Evolutionary conservation across 345 rosid species (phyloP).

Genomic region (Melastoma malabathricum): DNA sequence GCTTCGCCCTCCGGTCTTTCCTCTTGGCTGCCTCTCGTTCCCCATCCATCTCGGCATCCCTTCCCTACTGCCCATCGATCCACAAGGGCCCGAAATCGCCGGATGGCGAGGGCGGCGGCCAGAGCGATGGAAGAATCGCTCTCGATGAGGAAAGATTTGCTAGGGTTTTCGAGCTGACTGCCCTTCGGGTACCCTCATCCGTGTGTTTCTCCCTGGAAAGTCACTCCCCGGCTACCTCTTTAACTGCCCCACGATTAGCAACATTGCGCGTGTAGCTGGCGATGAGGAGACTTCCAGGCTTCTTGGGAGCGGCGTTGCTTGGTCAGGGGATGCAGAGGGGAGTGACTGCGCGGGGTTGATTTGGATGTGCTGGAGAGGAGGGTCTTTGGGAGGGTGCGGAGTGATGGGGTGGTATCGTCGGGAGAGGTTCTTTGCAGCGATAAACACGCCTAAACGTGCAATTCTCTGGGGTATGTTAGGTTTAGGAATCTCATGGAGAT

Average conservation of each 20-base stretch:
- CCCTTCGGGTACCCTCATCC: conserved; percentile 56
- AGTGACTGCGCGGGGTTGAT: background rate
- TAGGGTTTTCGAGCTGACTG: conserved; percentile 43
- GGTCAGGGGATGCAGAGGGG: conserved; percentile 10
- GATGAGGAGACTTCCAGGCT: conserved; percentile 35
- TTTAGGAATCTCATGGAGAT: conserved; percentile 76
- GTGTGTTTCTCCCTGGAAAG: conserved; percentile 53
- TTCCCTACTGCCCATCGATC: conserved; percentile 72
- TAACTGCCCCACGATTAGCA: conserved; percentile 70
- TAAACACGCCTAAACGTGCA: conserved; percentile 43
- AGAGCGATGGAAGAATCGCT: conserved; percentile 4
- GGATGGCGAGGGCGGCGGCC: conserved; percentile 11
- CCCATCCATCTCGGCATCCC: background rate
- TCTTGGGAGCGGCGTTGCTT: conserved; percentile 10
- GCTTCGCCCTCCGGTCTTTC: conserved; percentile 18
- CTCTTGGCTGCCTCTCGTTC: background rate
- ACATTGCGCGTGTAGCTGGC: conserved; percentile 67
- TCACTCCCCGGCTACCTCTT: conserved; percentile 75
- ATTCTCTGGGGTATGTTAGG: conserved; percentile 47
- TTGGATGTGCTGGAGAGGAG: conserved; percentile 28
- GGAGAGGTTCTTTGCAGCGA: conserved; percentile 57
- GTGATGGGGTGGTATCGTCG: conserved; percentile 30
- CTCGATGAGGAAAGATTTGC: conserved; percentile 38
- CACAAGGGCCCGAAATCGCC: conserved; percentile 31
- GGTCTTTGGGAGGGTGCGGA: conserved; percentile 29